A percentile compares a stretch with the other conserved stretches of the same genome.
phyloP scores from a whole-genome alignment of 495 filamentous ascomycete genomes.

The Penicillium cosmopolitanum region DNA sequence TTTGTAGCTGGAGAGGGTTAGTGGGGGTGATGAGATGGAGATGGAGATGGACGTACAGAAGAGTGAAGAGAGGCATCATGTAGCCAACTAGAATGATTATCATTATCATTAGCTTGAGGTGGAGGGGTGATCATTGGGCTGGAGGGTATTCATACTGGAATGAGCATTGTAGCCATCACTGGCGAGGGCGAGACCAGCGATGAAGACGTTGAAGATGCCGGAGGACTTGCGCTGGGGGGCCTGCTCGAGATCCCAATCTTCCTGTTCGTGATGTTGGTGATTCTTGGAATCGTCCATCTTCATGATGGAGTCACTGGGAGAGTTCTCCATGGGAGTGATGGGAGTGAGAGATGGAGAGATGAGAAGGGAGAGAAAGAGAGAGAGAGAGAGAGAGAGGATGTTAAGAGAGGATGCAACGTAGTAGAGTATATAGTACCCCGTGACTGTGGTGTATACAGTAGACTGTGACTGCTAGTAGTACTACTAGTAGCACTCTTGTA shows the following conservation, averaged over 20 bases:
- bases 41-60: conserved; percentile 30
- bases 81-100: conserved; percentile 35
- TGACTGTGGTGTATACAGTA: not conserved
- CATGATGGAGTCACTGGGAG: conserved; percentile 18
- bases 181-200: conserved; percentile 43
- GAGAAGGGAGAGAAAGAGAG: not conserved
- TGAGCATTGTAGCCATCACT: conserved; percentile 51
- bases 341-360: not conserved
- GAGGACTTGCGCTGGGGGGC: conserved; percentile 14
- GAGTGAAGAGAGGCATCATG: conserved; percentile 43
- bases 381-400: not conserved
- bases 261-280: conserved; percentile 6
- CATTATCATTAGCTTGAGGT: not conserved
- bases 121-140: too few species aligned
- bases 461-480: not conserved
- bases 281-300: conserved; percentile 17
- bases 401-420: not conserved
- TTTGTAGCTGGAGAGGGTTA: conserved; percentile 25
- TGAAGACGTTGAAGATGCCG: conserved; percentile 36
- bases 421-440: not conserved
- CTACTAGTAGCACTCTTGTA: too few species aligned
- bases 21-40: not conserved
- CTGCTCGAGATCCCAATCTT: conserved; percentile 19
- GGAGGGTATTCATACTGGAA: conserved; percentile 27
- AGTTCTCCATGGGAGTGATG: conserved; percentile 19